Conservation (phyloP, 2,329 filamentous ascomycete species). For the Aspergillus tubingensis region DNA sequence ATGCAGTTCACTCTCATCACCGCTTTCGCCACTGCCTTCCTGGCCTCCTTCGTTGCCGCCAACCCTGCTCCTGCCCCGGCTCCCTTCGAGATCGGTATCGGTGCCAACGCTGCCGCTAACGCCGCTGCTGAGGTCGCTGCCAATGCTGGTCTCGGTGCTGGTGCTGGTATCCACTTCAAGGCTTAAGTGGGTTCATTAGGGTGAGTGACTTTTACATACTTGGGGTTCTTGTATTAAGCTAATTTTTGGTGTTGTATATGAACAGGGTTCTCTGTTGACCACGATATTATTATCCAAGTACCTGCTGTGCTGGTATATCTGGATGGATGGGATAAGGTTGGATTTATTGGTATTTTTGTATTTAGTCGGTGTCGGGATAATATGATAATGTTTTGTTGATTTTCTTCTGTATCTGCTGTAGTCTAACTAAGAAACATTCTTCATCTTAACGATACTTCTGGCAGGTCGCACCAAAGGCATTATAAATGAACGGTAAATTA, state of each 20-base stretch:
- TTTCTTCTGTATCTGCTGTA: too few species aligned
- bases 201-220: neutral
- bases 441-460: neutral
- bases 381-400: neutral
- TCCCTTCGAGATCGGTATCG: neutral
- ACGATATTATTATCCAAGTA: neutral
- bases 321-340: neutral
- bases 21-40: constrained; percentile 1
- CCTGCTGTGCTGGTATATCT: neutral
- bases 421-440: too few species aligned
- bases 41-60: neutral
- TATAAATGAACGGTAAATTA: neutral
- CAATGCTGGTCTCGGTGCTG: neutral
- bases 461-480: too few species aligned
- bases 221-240: too few species aligned
- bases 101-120: neutral
- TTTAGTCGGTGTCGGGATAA: neutral
- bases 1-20: neutral
- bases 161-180: neutral
- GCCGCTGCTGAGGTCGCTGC: neutral
- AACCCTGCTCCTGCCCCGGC: neutral
- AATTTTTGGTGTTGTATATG: neutral
- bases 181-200: neutral
- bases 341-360: neutral
- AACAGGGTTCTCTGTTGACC: neutral